Conservation (phyloP, 257 asterid species). For the Gentiana dahurica region DNA sequence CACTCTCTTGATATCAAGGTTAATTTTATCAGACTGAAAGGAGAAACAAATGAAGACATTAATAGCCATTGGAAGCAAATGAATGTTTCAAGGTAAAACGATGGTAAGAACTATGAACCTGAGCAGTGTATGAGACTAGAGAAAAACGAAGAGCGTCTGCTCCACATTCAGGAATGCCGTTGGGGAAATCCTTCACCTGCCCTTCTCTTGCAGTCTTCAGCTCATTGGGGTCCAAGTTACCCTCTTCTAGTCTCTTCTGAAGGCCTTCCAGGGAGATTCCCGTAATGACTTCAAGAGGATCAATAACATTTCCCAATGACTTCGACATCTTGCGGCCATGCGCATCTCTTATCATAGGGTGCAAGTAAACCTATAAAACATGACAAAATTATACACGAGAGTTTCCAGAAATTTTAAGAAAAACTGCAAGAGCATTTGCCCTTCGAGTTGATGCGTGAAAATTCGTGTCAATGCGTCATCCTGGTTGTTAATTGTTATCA, state of each 20-base stretch:
- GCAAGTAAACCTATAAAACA: slow-evolving; percentile 67
- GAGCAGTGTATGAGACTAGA: slow-evolving; percentile 88
- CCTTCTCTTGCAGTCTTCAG: slow-evolving; percentile 77
- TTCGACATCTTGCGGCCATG: slow-evolving; percentile 99
- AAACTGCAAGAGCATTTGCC: no score
- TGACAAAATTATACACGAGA: background rate
- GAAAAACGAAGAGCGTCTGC: slow-evolving; percentile 97
- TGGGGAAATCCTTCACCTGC: slow-evolving; percentile 78
- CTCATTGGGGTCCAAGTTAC: slow-evolving; percentile 84
- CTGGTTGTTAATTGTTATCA: no score
- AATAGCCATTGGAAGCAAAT: slow-evolving; percentile 3
- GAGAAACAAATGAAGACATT: slow-evolving; percentile 3
- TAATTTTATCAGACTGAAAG: slow-evolving; percentile 84
- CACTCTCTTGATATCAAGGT: slow-evolving; percentile 88
- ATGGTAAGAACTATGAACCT: slow-evolving; percentile 2
- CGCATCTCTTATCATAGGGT: slow-evolving; percentile 96
- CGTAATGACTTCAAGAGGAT: slow-evolving; percentile 80
- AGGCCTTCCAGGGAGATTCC: slow-evolving; percentile 72
- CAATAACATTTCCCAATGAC: slow-evolving; percentile 92
- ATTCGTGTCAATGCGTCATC: no score
- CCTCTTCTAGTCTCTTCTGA: slow-evolving; percentile 81
- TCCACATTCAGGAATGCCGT: slow-evolving; percentile 92
- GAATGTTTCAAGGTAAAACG: slow-evolving; percentile 9
- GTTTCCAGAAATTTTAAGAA: no score
- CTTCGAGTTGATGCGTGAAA: no score